Evolutionary conservation across 169 alveolate species (phyloP).

Genomic region (Cryptosporidium sp.): DNA sequence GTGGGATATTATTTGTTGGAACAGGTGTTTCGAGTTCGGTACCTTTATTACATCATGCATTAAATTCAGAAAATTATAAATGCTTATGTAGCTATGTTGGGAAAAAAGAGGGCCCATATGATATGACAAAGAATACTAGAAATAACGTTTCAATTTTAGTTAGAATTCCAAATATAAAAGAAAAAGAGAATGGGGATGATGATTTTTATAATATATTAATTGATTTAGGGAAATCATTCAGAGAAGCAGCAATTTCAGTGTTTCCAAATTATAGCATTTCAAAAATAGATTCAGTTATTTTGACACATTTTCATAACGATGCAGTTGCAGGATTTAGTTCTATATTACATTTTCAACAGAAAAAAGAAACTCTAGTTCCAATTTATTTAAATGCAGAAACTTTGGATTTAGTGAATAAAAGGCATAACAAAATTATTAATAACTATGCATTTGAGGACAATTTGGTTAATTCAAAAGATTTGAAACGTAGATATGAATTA

Average conservation of each 20-base stretch:
- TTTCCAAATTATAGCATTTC: slow-evolving; percentile 49
- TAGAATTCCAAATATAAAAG: slow-evolving; percentile 24
- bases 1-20: slow-evolving; percentile 65
- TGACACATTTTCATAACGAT: slow-evolving; percentile 80
- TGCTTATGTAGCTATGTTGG: slow-evolving; percentile 34
- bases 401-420: not conserved
- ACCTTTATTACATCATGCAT: slow-evolving; percentile 68
- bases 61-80: slow-evolving; percentile 38
- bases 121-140: slow-evolving; percentile 19
- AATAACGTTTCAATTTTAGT: slow-evolving; percentile 63
- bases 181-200: not conserved
- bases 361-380: slow-evolving; percentile 18
- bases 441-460: slow-evolving; percentile 14
- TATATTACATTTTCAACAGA: slow-evolving; percentile 1
- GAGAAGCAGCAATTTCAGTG: slow-evolving; percentile 77
- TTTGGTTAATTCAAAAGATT: not conserved
- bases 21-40: slow-evolving; percentile 68
- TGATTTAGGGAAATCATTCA: slow-evolving; percentile 81
- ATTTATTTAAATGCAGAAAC: slow-evolving; percentile 64
- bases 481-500: slow-evolving; percentile 21
- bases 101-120: not conserved
- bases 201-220: slow-evolving; percentile 42
- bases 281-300: slow-evolving; percentile 76
- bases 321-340: slow-evolving; percentile 80
- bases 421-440: slow-evolving; percentile 23